Evolutionary conservation across 2,329 filamentous ascomycete species (phyloP), one percentile per base, ranked within the genome.

Genomic region (Aspergillus proliferans): DNA sequence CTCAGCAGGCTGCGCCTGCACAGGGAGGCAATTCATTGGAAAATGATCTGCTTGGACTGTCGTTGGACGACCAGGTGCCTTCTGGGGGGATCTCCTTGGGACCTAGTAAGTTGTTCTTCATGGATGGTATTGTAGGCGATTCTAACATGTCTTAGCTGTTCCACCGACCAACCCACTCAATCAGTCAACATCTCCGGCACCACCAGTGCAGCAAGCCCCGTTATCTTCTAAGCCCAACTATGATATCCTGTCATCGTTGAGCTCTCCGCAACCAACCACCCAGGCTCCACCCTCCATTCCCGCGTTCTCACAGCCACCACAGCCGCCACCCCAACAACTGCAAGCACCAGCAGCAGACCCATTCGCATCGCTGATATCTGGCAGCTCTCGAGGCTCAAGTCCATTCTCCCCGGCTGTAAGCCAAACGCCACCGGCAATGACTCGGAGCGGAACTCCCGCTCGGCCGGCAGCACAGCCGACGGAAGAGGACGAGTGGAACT

Each of bases 401-500:
- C 70, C 71, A 5, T 68, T 70, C 51, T 57, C 60, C 8, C 56
- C 66, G 18, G 61, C 59, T 10, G 49, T 52, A 43, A 30, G 41
- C 41, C 22, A 26, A 43, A 19, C 39, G 10, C 18, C 39, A 24
- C 39, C 39, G 10, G 39, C 39, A 19, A 21, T 24, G 39, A 47
- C 53, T 6, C 52, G 55, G 34, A 59, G 53, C 18, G 59, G 58
- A 34, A 46, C 55, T 22, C 36, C 47, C 33, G 49, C 55, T 22
- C 21, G 22, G 22, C 52, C 52, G 33, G 47, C 54, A 6, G 49
- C 57, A 46, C 60, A 60, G 8, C 19, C 66, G 6, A 58, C 67
- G 45, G 82, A 87, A 42, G 92, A 96, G 45, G 92, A 97, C 55
- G 92, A 97, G 63, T 97, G 92, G 91, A 87, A 83, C 21, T 97